phyloP scores from a whole-genome alignment of 805 yeast genomes.

The Metschnikowia santaceciliae region DNA sequence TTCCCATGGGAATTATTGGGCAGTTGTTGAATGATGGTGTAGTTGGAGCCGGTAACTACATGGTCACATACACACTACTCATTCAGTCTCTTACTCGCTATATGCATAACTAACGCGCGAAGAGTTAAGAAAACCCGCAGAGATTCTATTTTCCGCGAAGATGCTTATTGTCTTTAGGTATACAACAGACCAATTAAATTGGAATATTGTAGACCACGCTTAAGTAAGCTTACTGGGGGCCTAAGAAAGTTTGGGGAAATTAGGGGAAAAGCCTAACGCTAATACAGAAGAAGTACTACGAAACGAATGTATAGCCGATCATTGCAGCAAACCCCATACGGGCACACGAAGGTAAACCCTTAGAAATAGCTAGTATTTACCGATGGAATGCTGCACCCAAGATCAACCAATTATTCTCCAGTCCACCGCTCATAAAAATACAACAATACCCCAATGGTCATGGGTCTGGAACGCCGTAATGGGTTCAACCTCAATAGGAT shows the following conservation, averaged over 20 bases:
- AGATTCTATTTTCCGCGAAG: neutral
- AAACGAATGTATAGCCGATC: constrained; percentile 48
- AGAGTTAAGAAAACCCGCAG: neutral
- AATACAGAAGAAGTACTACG: neutral
- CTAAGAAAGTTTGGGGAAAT: too few species aligned
- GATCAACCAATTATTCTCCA: constrained; percentile 61
- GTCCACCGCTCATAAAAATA: constrained; percentile 42
- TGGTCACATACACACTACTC: neutral
- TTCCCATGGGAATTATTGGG: neutral
- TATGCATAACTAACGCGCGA: neutral
- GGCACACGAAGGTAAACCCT: constrained; percentile 75
- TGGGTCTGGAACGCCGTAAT: constrained; percentile 63
- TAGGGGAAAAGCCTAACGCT: too few species aligned
- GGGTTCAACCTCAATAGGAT: constrained; percentile 69
- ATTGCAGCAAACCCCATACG: constrained; percentile 69
- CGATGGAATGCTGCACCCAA: constrained; percentile 73
- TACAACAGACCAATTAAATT: neutral
- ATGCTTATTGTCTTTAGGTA: neutral
- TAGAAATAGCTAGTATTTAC: constrained; percentile 46
- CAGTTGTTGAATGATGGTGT: neutral
- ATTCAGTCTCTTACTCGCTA: neutral
- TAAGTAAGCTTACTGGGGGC: neutral
- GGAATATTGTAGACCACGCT: neutral
- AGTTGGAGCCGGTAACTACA: neutral
- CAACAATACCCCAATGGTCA: constrained; percentile 60